Percentiles rank a stretch among this genome's conserved stretches.
Conservation (phyloP, 257 asterid species). For the Jacaranda copaia region DNA sequence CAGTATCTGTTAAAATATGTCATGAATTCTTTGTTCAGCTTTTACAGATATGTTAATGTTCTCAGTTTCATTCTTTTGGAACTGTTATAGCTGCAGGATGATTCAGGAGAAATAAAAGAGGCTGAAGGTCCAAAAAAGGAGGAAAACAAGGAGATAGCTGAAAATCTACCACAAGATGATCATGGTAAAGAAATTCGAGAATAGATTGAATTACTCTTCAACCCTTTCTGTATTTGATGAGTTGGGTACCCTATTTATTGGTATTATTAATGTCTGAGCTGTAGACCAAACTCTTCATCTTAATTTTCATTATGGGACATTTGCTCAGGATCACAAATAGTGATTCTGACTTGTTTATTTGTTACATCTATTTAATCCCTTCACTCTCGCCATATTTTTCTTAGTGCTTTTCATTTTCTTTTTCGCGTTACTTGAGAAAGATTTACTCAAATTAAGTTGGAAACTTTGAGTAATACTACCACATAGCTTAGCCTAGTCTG, state of each 20-base stretch:
- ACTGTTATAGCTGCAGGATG: constrained; percentile 70
- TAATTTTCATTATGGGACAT: constrained; percentile 23
- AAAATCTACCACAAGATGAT: constrained; percentile 44
- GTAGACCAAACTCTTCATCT: constrained; percentile 26
- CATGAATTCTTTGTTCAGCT: not conserved
- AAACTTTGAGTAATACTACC: not conserved
- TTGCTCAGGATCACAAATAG: constrained; percentile 29
- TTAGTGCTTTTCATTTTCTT: not conserved
- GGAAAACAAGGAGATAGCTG: constrained; percentile 46
- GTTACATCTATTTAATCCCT: not conserved
- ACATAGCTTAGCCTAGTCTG: too few relatives aligned
- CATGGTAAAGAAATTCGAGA: constrained; percentile 41
- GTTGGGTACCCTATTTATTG: constrained; percentile 11
- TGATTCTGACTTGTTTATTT: constrained; percentile 21
- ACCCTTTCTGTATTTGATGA: not conserved
- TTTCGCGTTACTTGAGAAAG: not conserved
- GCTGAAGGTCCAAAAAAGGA: constrained; percentile 37
- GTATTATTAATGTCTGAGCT: not conserved
- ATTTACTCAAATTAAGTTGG: not conserved
- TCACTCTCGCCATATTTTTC: not conserved
- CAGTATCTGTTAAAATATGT: constrained; percentile 34
- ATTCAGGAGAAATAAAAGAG: constrained; percentile 45
- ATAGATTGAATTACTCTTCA: constrained; percentile 29
- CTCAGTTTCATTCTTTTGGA: constrained; percentile 35
- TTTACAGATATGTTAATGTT: not conserved